Conservation (phyloP, 345 rosid genomes). For the Euphorbia tirucalli region DNA sequence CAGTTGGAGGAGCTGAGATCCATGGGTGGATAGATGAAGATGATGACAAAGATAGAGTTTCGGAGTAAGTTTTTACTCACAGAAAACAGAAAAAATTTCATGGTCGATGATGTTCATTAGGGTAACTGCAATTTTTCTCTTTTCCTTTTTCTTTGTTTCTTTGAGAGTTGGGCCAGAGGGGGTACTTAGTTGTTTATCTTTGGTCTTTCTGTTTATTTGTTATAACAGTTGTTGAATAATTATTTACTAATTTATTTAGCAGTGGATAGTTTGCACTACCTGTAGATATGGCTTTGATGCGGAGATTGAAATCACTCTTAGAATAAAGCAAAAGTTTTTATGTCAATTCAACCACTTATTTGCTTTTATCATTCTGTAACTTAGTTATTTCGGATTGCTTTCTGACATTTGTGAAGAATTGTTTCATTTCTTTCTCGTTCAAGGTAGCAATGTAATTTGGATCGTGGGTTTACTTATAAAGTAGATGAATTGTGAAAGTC, state of each 20-base stretch:
- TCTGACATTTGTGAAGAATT: not conserved
- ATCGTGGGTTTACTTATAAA: not conserved
- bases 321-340: constrained; percentile 29
- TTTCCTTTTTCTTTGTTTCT: constrained; percentile 3
- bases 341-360: not conserved
- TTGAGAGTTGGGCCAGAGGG: not conserved
- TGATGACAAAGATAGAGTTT: not conserved
- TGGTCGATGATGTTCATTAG: constrained; percentile 29
- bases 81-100: constrained; percentile 5
- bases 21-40: constrained; percentile 30
- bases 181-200: constrained; percentile 3
- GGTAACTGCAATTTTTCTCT: constrained; percentile 20
- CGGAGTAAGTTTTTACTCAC: constrained; percentile 6
- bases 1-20: constrained; percentile 74
- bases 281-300: constrained; percentile 41
- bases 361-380: not conserved
- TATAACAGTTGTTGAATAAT: constrained; percentile 44
- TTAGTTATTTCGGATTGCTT: not conserved
- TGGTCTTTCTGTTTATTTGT: constrained; percentile 15
- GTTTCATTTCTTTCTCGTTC: not conserved
- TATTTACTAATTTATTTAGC: constrained; percentile 32
- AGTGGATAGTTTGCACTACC: constrained; percentile 28
- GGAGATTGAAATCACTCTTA: constrained; percentile 29
- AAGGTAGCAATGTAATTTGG: not conserved
- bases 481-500: not conserved